A percentile compares a stretch with the other conserved stretches of the same genome.
Conservation (phyloP, 2,329 filamentous ascomycete species). For the Canariomyces notabilis region DNA sequence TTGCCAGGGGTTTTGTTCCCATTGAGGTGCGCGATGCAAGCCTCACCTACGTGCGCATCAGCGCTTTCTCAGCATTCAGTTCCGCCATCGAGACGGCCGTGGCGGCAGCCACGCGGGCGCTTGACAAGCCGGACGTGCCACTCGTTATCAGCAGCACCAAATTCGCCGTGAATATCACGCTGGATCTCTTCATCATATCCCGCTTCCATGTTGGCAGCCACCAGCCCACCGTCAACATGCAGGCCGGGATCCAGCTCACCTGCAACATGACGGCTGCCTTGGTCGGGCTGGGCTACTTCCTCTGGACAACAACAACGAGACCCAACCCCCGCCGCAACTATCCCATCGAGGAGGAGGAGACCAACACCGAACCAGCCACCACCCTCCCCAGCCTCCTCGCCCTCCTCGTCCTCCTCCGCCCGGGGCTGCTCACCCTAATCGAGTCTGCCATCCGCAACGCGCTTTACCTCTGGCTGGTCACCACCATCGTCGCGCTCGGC, state of each 20-base stretch:
- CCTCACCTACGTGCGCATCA: slow-evolving; percentile 60
- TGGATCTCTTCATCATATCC: slow-evolving; percentile 63
- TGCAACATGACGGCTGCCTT: slow-evolving; percentile 55
- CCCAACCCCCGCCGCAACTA: too few species aligned
- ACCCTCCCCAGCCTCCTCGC: slow-evolving; percentile 37
- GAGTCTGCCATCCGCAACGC: slow-evolving; percentile 65
- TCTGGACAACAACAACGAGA: slow-evolving; percentile 44
- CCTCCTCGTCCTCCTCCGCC: slow-evolving; percentile 48
- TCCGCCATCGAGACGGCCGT: slow-evolving; percentile 61
- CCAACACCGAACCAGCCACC: not conserved
- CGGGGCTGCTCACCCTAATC: slow-evolving; percentile 54
- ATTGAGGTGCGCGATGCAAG: slow-evolving; percentile 50
- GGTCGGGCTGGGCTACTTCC: slow-evolving; percentile 55
- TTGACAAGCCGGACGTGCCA: slow-evolving; percentile 66
- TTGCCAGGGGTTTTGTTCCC: slow-evolving; percentile 61
- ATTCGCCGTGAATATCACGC: slow-evolving; percentile 60
- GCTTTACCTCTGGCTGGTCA: slow-evolving; percentile 66
- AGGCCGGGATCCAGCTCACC: slow-evolving; percentile 58
- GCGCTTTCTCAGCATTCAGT: slow-evolving; percentile 57
- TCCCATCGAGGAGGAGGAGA: too few species aligned
- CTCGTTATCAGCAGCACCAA: slow-evolving; percentile 60
- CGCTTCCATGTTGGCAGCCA: slow-evolving; percentile 54
- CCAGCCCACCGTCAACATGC: slow-evolving; percentile 56
- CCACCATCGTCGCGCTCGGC: slow-evolving; percentile 58
- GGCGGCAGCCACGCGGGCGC: slow-evolving; percentile 53